A percentile compares a stretch with the other conserved stretches of the same genome.
phyloP scores from a whole-genome alignment of 164 flowering plant species.

The Vitis vinifera region ASM3070453v1 NC_081807.1:4381501-4382000 shows the following conservation, averaged over 20 bases:
- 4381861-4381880: slow-evolving; percentile 15
- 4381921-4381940: slow-evolving; percentile 19
- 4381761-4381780: slow-evolving; percentile 26
- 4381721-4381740: slow-evolving; percentile 33
- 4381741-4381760: slow-evolving; percentile 24
- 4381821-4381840: slow-evolving; percentile 36
- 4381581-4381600: slow-evolving; percentile 27
- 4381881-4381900: slow-evolving; percentile 15
- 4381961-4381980: too few relatives aligned
- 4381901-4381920: neutral
- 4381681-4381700: slow-evolving; percentile 1
- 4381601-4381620: slow-evolving; percentile 28
- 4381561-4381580: neutral
- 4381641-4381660: slow-evolving; percentile 8
- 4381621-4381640: slow-evolving; percentile 10
- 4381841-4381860: slow-evolving; percentile 13
- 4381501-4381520: too few relatives aligned
- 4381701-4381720: neutral
- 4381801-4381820: slow-evolving; percentile 34
- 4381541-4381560: too few relatives aligned
- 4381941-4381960: too few relatives aligned
- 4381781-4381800: slow-evolving; percentile 14
- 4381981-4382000: too few relatives aligned
- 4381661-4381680: slow-evolving; percentile 37
- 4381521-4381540: too few relatives aligned